phyloP scores from a whole-genome alignment of 345 rosid species.

The Gossypium ekmanianum region DNA sequence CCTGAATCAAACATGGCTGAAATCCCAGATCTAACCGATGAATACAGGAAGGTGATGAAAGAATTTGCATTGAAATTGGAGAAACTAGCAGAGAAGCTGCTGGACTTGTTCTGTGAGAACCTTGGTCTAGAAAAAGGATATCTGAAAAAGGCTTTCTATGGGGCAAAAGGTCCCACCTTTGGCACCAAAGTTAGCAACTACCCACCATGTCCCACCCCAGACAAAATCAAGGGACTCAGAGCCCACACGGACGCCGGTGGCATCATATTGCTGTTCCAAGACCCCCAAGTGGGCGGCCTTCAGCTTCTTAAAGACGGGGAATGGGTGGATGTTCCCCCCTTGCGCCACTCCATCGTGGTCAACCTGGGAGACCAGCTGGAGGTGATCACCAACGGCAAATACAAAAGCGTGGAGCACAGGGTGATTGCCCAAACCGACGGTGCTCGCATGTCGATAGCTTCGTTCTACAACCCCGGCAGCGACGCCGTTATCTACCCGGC shows the following conservation, averaged over 20 bases:
- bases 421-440: constrained; percentile 84
- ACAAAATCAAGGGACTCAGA: constrained; percentile 79
- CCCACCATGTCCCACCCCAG: constrained; percentile 92
- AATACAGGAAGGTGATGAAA: constrained; percentile 71
- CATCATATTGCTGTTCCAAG: constrained; percentile 82
- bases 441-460: constrained; percentile 77
- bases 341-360: constrained; percentile 86
- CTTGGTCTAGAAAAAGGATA: constrained; percentile 77
- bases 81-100: constrained; percentile 74
- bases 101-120: constrained; percentile 81
- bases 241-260: constrained; percentile 98
- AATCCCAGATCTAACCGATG: constrained; percentile 72
- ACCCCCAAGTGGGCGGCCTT: constrained; percentile 82
- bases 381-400: constrained; percentile 92
- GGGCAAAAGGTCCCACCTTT: constrained; percentile 71
- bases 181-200: constrained; percentile 95
- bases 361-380: constrained; percentile 95
- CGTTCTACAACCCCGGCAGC: constrained; percentile 90
- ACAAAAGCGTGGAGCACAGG: constrained; percentile 85
- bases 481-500: constrained; percentile 87
- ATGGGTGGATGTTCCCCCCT: constrained; percentile 91
- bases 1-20: constrained; percentile 60
- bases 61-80: constrained; percentile 69
- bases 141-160: constrained; percentile 59
- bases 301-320: constrained; percentile 87